Evolutionary conservation across 1,139 yeast species (phyloP).

Genomic region (Kodamaea plutei): DNA sequence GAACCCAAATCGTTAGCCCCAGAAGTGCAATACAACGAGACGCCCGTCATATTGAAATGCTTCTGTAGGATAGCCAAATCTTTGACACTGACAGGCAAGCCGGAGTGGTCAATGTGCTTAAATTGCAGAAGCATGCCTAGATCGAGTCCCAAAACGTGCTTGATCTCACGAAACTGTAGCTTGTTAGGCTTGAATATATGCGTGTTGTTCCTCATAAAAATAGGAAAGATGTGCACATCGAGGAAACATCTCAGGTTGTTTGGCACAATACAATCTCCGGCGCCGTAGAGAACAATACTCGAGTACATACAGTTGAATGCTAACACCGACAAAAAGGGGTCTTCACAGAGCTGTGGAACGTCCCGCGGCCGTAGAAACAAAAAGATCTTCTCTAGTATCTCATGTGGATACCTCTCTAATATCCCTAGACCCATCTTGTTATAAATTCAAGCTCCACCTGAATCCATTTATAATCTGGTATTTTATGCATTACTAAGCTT

Average conservation of each 20-base stretch:
- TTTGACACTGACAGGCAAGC: constrained; percentile 1
- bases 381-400: constrained; percentile 3
- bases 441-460: too few species aligned
- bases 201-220: constrained; percentile 2
- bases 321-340: constrained; percentile 1
- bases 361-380: constrained; percentile 3
- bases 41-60: constrained; percentile 1
- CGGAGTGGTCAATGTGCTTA: constrained; percentile 4
- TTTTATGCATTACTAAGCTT: too few species aligned
- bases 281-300: constrained; percentile 3
- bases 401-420: constrained; percentile 2
- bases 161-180: constrained; percentile 5
- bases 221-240: constrained; percentile 4
- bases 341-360: constrained; percentile 2
- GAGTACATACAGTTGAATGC: constrained; percentile 6
- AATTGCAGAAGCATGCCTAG: constrained; percentile 1
- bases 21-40: constrained; percentile 1
- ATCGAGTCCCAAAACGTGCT: constrained; percentile 3
- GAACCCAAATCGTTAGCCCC: not conserved
- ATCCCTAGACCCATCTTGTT: not conserved
- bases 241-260: constrained; percentile 3
- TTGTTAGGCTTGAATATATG: constrained; percentile 2
- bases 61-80: constrained; percentile 1
- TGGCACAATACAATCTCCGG: constrained; percentile 2
- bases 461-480: too few species aligned